Base-by-base conservation (phyloP, 225 moss, liverwort and hornwort genomes). In the Polytrichum formosum region DNA sequence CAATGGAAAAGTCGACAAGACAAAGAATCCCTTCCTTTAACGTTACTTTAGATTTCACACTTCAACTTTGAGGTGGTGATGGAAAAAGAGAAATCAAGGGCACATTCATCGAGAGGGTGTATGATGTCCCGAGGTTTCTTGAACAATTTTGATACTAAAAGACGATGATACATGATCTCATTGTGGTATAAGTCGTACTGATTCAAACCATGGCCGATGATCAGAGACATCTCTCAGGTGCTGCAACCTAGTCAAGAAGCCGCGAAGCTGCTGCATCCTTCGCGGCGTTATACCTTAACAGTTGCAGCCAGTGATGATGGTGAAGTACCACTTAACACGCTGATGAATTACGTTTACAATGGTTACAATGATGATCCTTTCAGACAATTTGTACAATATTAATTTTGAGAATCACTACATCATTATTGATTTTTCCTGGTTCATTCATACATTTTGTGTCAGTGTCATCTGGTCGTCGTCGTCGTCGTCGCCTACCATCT, bases 121-220 rank as follows among this genome's bases (percentile, higher is more conserved):
- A 46, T 58, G 58, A 23, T 20, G 58, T 58, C 20, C 35, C 58
- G 21, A 58, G 21, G 58, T 58, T 23, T n/a, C 58, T 58, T 46
- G 46, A 58, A 20, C 58, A 58, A 58, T 58, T 58, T 58, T 58
- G 58, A 58, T 58, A 58, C 58, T 58, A 21, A 58, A 21, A 58
- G 58, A 58, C 35, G 35, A 8, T 35, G 35, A 35, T 35, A 35
- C 58, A 58, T 58, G 58, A 58, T 22, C 6, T 58, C 58, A 58
- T 23, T 58, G 58, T 23, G 58, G 58, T 58, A 23, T 20, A 58
- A 58, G 58, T 20, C 58, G 58, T 20, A 46, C 46, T 58, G 58
- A 20, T 20, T 58, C 58, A 20, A 20, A 58, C 23, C 23, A 20
- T 20, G 23, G 58, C 58, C 20, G 58, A 58, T 58, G 58, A 20